Base-by-base conservation (phyloP, 768 basidiomycete genomes). In the Suillus lakei region DNA sequence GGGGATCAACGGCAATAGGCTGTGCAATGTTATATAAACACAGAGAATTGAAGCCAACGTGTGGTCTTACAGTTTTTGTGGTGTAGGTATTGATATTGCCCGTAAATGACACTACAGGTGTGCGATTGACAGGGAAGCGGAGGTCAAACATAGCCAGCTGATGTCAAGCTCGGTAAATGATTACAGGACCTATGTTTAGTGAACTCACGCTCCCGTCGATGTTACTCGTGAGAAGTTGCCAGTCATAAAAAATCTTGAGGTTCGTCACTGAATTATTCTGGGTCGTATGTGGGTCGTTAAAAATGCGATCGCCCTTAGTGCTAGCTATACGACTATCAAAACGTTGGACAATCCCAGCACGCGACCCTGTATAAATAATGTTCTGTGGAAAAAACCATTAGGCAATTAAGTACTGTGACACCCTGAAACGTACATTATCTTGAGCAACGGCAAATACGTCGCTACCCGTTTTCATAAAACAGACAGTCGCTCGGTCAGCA, bases 371-470 rank as follows among this genome's bases (percentile, higher is more conserved):
- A 65, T 86, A 87, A 21, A 89, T 74, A 6, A 83, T 69, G 59
- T 81, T 75, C 88, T 90, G 66, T 10, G 43, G 63, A 36, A n/a
- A n/a, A n/a, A 60, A 66, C 15, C 0, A 54, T 50, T 6, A 64
- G 36, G 28, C 26, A 32, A 9, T 13, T 28, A 30, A 21, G 61
- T 30, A 44, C 38, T 21, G 23, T 26, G 39, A 41, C 39, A 0
- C 26, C 18, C 10, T 10, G 28, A 23, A 9, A 70, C 80, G 6
- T 48, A 89, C 90, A 60, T 83, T 76, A 55, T 79, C 72, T 69
- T 87, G 87, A 55, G 80, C 73, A n/a, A 91, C 76, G 3, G 89
- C 75, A 67, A 92, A 86, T 0, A 91, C 86, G 69, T 91, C 90
- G 61, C 89, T 90, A 23, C 80, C 68, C 3, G 89, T 90, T 32